Percentiles rank a stretch among this genome's conserved stretches.
These are phyloP conservation scores for Brassica juncea DNA, from an alignment of 345 rosid genomes.

Conservation along the genomic window DNA sequence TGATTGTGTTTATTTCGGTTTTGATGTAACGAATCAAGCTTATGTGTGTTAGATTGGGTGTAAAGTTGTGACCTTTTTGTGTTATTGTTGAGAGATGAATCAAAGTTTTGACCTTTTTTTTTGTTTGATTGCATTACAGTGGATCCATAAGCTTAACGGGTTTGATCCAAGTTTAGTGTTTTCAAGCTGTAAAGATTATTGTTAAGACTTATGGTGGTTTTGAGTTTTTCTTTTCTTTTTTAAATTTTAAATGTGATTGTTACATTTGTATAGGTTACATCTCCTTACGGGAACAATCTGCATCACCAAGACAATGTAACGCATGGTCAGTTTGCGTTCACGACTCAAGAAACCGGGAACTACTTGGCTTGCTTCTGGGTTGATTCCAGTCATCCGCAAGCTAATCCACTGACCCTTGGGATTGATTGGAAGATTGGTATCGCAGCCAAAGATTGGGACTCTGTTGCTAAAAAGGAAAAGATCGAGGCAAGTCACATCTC, in stretches of 20 bases:
- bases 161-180: background rate
- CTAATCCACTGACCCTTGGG: constrained; percentile 52
- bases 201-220: background rate
- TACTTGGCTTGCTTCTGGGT: constrained; percentile 82
- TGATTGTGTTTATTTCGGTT: background rate
- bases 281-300: constrained; percentile 80
- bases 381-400: constrained; percentile 43
- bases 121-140: background rate
- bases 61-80: constrained; percentile 10
- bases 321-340: constrained; percentile 90
- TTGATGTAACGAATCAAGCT: constrained; percentile 5
- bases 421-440: constrained; percentile 92
- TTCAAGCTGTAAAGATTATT: constrained; percentile 2
- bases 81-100: constrained; percentile 17
- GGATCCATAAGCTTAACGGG: background rate
- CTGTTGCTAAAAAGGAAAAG: constrained; percentile 88
- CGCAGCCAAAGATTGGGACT: constrained; percentile 95
- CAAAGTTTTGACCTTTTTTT: background rate
- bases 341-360: constrained; percentile 78
- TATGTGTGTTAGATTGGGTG: background rate
- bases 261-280: constrained; percentile 58
- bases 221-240: background rate
- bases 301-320: constrained; percentile 70
- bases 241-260: background rate
- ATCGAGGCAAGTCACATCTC: constrained; percentile 60